These are phyloP conservation scores for Microbotryomycetes sp. DNA, from an alignment of 1,284 basidiomycete species.

Conservation along the genomic window DNA sequence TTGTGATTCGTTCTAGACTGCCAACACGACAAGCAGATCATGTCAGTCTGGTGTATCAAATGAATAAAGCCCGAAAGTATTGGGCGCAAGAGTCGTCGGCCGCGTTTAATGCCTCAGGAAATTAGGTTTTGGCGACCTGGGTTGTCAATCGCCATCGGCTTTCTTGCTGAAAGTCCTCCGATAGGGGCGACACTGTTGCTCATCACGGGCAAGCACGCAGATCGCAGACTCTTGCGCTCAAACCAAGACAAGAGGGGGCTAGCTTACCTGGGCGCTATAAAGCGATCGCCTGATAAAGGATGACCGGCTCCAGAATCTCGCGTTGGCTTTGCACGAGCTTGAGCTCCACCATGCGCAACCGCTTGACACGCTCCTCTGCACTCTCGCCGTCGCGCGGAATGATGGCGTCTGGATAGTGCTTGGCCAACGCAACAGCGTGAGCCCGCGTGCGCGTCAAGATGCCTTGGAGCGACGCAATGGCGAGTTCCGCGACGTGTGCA, in stretches of 20 bases:
- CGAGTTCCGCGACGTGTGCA: constrained; percentile 47
- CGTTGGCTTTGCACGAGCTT: constrained; percentile 68
- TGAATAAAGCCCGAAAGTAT: no score
- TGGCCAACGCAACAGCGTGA: constrained; percentile 42
- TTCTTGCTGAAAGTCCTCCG: background rate
- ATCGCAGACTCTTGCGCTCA: background rate
- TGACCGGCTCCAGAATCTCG: constrained; percentile 41
- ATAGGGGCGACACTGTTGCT: constrained; percentile 2
- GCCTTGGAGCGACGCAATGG: constrained; percentile 77
- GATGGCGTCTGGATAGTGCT: constrained; percentile 46
- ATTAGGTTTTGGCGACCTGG: background rate
- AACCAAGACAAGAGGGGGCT: background rate
- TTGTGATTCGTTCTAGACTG: no score
- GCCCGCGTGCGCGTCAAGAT: constrained; percentile 66
- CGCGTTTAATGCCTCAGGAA: background rate
- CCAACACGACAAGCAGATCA: no score
- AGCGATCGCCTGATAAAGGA: constrained; percentile 26
- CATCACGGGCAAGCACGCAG: constrained; percentile 4
- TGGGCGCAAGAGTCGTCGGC: no score
- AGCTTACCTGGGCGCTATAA: constrained; percentile 3
- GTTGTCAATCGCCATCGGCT: background rate
- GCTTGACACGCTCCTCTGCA: constrained; percentile 59
- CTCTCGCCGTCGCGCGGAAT: constrained; percentile 30
- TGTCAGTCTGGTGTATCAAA: no score
- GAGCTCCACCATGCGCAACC: constrained; percentile 76